Evolutionary conservation across 208 protist species (phyloP).

Genomic region (Kentomonas sorsogonicus): DNA sequence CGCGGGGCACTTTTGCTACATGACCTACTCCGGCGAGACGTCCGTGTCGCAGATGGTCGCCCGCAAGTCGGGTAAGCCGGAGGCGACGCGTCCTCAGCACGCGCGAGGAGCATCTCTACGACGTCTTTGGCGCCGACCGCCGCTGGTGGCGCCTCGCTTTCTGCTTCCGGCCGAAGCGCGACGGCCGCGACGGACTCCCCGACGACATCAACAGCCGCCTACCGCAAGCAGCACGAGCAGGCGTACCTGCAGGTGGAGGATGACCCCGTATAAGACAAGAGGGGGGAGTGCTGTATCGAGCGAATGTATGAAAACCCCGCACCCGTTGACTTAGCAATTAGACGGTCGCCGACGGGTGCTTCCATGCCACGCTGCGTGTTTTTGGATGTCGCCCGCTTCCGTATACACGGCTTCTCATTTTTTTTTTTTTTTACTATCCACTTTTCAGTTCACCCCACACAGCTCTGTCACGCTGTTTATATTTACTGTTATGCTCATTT

Average conservation of each 20-base stretch:
- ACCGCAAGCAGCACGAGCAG: no score
- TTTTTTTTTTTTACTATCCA: background rate
- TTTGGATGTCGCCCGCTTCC: no score
- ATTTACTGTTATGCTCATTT: no score
- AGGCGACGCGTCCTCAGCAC: conserved; percentile 15
- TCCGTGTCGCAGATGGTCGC: conserved; percentile 41
- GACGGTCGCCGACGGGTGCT: no score
- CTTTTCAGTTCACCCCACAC: conserved; percentile 1
- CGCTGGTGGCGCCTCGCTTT: conserved; percentile 53
- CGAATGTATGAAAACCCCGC: no score
- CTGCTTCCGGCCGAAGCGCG: conserved; percentile 34
- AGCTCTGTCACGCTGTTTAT: conserved; percentile 6
- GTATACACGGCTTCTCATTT: background rate
- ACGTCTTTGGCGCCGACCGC: conserved; percentile 53
- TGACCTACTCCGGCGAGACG: conserved; percentile 43
- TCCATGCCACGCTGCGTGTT: no score
- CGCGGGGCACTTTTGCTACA: conserved; percentile 38
- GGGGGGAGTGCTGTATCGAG: no score
- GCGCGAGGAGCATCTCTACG: conserved; percentile 26
- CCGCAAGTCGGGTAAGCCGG: conserved; percentile 12
- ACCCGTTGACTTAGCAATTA: no score
- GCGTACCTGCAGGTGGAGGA: no score
- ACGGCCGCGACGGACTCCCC: no score
- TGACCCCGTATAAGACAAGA: no score
- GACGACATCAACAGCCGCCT: no score